Conservation (phyloP, 192 early-diverging fungal genomes). For the Backusella westeae region DNA sequence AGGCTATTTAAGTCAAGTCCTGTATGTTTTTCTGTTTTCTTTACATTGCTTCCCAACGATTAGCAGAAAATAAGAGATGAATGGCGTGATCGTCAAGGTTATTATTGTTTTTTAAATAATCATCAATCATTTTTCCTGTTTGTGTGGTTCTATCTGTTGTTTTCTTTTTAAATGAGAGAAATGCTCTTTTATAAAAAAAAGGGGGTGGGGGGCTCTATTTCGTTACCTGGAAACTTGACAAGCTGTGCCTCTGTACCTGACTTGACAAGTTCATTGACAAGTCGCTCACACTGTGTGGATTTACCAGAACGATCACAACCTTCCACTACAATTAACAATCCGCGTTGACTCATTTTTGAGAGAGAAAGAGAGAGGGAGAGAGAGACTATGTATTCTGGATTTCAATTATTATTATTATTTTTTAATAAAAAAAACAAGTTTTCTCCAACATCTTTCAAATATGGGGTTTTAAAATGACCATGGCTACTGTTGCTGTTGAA, state of each 20-base stretch:
- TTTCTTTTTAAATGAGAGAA: background rate
- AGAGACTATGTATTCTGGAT: background rate
- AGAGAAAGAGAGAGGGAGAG: background rate
- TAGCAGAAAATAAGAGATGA: constrained; percentile 94
- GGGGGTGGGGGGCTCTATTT: no score
- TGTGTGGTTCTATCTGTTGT: constrained; percentile 76
- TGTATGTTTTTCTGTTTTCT: background rate
- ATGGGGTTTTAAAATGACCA: no score
- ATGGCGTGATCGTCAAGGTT: constrained; percentile 80
- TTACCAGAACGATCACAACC: constrained; percentile 95
- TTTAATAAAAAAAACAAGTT: no score
- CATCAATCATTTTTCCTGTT: constrained; percentile 91
- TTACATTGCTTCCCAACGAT: constrained; percentile 92
- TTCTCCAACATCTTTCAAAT: no score
- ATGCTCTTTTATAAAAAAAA: background rate
- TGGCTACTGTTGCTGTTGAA: no score
- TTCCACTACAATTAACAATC: constrained; percentile 89
- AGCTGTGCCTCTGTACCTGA: constrained; percentile 49
- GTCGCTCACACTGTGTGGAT: constrained; percentile 76
- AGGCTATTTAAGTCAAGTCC: background rate
- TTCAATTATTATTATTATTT: background rate
- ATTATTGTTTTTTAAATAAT: constrained; percentile 68
- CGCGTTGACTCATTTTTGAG: constrained; percentile 44
- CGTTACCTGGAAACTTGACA: constrained; percentile 80
- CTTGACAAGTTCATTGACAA: constrained; percentile 58